phyloP scores from a whole-genome alignment of 805 yeast genomes.

The Metschnikowia matae region DNA sequence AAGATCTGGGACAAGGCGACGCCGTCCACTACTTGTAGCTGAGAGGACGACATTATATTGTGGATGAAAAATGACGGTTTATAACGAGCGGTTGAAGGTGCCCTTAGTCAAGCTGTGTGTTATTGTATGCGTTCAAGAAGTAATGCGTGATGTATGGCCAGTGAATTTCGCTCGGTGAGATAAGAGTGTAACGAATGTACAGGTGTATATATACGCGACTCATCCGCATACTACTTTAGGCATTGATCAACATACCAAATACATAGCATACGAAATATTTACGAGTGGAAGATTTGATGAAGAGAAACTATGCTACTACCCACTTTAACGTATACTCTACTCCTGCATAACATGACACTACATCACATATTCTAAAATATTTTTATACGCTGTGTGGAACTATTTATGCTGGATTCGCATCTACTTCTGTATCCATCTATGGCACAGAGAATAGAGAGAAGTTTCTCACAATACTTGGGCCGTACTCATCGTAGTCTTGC shows the following conservation, averaged over 20 bases:
- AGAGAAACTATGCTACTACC: too few relatives aligned
- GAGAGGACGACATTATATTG: slow-evolving; percentile 13
- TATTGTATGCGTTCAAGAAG: not conserved
- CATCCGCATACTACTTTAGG: not conserved
- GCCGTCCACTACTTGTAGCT: slow-evolving; percentile 34
- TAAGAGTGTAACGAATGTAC: slow-evolving; percentile 8
- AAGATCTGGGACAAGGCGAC: slow-evolving; percentile 51
- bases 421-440: slow-evolving; percentile 25
- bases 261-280: too few relatives aligned
- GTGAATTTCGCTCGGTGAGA: not conserved
- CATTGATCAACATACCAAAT: not conserved
- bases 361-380: not conserved
- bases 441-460: slow-evolving; percentile 92
- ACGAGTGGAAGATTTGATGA: too few relatives aligned
- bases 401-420: not conserved
- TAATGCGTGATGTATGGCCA: not conserved
- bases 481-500: slow-evolving; percentile 95
- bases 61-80: not conserved
- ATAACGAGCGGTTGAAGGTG: not conserved
- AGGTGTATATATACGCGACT: slow-evolving; percentile 7
- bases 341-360: too few relatives aligned
- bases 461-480: slow-evolving; percentile 96
- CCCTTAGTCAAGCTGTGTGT: not conserved
- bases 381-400: not conserved
- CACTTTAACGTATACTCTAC: too few relatives aligned